Evolutionary conservation across 1,284 basidiomycete genomes (phyloP).

Genomic region (Cutaneotrichosporon spelunceum): DNA sequence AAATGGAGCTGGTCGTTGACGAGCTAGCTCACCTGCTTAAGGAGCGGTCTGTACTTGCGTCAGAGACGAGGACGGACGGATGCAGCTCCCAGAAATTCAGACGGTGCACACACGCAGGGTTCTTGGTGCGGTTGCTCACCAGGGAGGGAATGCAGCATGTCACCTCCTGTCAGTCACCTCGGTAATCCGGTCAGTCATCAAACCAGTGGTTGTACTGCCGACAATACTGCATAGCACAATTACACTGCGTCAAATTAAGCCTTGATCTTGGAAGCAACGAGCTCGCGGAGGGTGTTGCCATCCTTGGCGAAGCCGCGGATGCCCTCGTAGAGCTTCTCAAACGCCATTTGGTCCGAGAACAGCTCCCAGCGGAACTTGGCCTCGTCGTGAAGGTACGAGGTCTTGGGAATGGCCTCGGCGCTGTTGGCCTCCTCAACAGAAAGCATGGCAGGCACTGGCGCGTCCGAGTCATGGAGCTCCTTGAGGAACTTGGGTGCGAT

Average conservation of each 20-base stretch:
- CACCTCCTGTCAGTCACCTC: not conserved
- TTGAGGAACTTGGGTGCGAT: slow-evolving; percentile 88
- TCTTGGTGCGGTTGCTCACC: slow-evolving; percentile 40
- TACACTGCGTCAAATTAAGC: slow-evolving; percentile 22
- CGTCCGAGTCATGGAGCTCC: slow-evolving; percentile 79
- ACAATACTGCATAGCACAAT: slow-evolving; percentile 7
- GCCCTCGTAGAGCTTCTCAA: slow-evolving; percentile 92
- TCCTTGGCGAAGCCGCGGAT: slow-evolving; percentile 97
- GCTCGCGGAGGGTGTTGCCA: slow-evolving; percentile 78
- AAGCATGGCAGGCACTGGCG: slow-evolving; percentile 79
- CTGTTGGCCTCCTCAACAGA: slow-evolving; percentile 62
- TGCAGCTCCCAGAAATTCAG: slow-evolving; percentile 41
- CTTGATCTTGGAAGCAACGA: slow-evolving; percentile 73
- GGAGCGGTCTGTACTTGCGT: slow-evolving; percentile 25
- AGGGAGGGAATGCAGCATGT: slow-evolving; percentile 31
- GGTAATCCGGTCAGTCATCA: not conserved
- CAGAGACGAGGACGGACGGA: slow-evolving; percentile 43
- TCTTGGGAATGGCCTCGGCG: slow-evolving; percentile 66
- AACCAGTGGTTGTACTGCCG: not conserved
- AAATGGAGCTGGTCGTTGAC: too few species aligned
- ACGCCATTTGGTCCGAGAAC: slow-evolving; percentile 88
- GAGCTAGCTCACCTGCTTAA: slow-evolving; percentile 29
- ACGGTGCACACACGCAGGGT: slow-evolving; percentile 25
- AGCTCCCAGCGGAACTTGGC: slow-evolving; percentile 92
- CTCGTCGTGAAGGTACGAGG: slow-evolving; percentile 86